Evolutionary conservation across 495 filamentous ascomycete species (phyloP).

Genomic region (Tricharina praecox): DNA sequence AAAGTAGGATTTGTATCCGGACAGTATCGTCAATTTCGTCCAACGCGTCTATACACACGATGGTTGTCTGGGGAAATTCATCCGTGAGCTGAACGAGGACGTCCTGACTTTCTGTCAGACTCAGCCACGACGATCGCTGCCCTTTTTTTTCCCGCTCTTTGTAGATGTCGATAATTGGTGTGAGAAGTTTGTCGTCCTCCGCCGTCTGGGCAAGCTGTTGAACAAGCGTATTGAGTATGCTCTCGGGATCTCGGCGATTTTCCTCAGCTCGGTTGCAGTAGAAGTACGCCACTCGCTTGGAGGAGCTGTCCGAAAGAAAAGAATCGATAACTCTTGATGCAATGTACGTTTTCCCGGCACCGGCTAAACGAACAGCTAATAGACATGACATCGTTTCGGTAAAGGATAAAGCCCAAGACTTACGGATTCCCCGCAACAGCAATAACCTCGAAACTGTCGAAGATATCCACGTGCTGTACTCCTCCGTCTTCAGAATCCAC

Average conservation of each 20-base stretch:
- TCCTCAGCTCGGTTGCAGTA: slow-evolving; percentile 12
- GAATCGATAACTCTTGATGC: neutral
- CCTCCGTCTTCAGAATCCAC: slow-evolving; percentile 9
- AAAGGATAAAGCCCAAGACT: neutral
- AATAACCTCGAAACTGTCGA: slow-evolving; percentile 8
- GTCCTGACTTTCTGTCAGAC: neutral
- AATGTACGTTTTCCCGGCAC: slow-evolving; percentile 1
- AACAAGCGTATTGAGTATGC: slow-evolving; percentile 6
- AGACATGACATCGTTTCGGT: neutral
- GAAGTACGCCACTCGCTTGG: slow-evolving; percentile 11
- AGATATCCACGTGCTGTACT: slow-evolving; percentile 7
- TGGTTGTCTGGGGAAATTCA: slow-evolving; percentile 9
- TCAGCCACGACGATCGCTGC: neutral
- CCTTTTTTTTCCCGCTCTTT: neutral
- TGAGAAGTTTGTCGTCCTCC: neutral
- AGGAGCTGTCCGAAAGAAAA: neutral
- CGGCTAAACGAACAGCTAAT: neutral
- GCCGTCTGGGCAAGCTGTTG: slow-evolving; percentile 6
- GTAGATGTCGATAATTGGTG: slow-evolving; percentile 1
- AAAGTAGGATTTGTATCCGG: slow-evolving; percentile 3
- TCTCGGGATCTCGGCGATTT: slow-evolving; percentile 2
- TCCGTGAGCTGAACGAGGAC: neutral
- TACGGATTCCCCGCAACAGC: neutral
- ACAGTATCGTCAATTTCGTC: slow-evolving; percentile 11
- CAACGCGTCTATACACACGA: slow-evolving; percentile 15